Evolutionary conservation across 1,284 basidiomycete genomes (phyloP), one percentile per base, ranked within the genome.

Genomic region (Cutaneotrichosporon curvatum): DNA sequence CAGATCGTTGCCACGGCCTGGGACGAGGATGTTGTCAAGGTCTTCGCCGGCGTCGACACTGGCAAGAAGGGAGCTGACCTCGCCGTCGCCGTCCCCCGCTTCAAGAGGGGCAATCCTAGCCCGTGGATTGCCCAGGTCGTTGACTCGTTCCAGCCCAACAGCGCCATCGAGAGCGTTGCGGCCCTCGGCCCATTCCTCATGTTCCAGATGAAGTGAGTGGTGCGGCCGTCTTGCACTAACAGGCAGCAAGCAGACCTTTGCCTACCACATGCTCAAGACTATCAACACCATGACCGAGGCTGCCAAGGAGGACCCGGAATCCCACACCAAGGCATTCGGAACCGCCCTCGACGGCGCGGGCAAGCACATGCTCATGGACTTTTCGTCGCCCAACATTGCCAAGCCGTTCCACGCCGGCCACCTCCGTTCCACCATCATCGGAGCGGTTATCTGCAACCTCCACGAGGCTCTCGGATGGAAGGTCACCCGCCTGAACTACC

Each of bases 351-450:
- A 78, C n/a, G 88, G 86, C 4, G 74, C 77, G 43, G 87, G 88
- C 35, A 90, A 94, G 73, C 63, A 64, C 57, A 51, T 71, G 53
- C 50, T 69, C n/a, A 85, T 79, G 56, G 78, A 98, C 70, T 98
- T 92, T 72, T 95, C 90, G 0, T 89, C 87, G 4, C 92, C 94
- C 16, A 98, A 99, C 71, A 97, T 98, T 64, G 94, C 95, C 32
- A 99, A 99, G 71, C 87, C 87, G 5, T 98, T 98, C 81, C 94
- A 98, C 65, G 92, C 96, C 47, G 95, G 95, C 15, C 94, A 98
- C 71, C 74, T 98, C 54, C 81, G 95, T 45, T 91, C 87, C 55
- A 99, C 95, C 19, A 98, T 99, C 71, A 96, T 98, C 64, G 95
- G 95, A 32, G 85, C 89, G 0, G 96, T 96, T 75, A 73, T 97